Evolutionary conservation across 495 filamentous ascomycete species (phyloP), one percentile per base, ranked within the genome.

Genomic region (Daldinia loculata): DNA sequence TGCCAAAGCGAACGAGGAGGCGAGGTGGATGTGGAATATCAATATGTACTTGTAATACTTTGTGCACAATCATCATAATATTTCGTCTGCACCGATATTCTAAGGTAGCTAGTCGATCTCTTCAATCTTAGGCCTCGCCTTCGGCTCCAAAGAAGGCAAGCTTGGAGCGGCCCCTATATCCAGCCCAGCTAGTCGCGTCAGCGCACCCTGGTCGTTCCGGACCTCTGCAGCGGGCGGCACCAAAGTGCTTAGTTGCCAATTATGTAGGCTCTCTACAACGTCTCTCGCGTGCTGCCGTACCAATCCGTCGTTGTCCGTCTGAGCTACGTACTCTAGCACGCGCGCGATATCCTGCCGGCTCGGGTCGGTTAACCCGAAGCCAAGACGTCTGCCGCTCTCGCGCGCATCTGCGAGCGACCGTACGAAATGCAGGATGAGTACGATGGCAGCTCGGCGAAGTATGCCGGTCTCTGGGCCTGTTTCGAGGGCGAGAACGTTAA

Each of bases 271-370:
- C 79, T 93, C 92, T 51, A 90, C 77, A 59, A 95, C 86, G 61
- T 87, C 89, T 24, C 82, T 82, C 24, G 91, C 86, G 82, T 96
- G 91, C 55, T 90, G 87, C 64, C 86, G 85, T 12, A 94, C 92
- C 72, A 95, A 81, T 8, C 83, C 86, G 77, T 97, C 93, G 32
- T 81, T 85, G 74, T 96, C 93, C 41, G 86, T 88, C 52, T 81
- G 84, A 57, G 85, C 84, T 19, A 93, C 87, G 77, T 91, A 93
- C 39, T 78, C 78, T 57, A 97, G 72, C 27, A 90, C 86, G 36
- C 86, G 84, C 61, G 87, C 71, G 52, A 94, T 84, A 66, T 89
- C 85, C 12, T 87, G 85, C 27, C 90, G 83, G 67, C 87, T 89
- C 8, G 84, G 80, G 29, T 84, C 81, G 0, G 89, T 86, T 61